These are phyloP conservation scores for Cordyceps farinosa DNA, from an alignment of 2,329 filamentous ascomycete genomes.

Conservation along the genomic window DNA sequence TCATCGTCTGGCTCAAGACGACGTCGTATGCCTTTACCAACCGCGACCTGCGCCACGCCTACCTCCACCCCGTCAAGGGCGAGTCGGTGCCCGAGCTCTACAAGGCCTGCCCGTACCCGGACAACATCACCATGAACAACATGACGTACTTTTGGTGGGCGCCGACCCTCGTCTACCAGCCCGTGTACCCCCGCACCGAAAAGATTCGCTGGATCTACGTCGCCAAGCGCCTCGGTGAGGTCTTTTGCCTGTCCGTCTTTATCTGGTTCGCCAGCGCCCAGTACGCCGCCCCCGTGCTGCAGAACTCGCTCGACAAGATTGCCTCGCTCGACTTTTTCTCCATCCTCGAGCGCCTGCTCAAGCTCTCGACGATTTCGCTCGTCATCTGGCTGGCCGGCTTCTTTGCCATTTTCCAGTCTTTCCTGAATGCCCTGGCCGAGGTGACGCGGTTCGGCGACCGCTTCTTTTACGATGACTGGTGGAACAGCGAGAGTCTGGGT, in stretches of 20 bases:
- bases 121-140: conserved; percentile 85
- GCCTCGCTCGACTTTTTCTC: conserved; percentile 73
- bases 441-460: conserved; percentile 86
- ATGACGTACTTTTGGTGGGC: conserved; percentile 97
- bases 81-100: conserved; percentile 80
- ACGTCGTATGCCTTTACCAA: conserved; percentile 97
- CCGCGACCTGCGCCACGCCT: conserved; percentile 86
- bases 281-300: conserved; percentile 85
- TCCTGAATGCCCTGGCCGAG: conserved; percentile 87
- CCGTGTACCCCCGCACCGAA: conserved; percentile 83
- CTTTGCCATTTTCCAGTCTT: conserved; percentile 92
- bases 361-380: conserved; percentile 90
- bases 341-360: conserved; percentile 86
- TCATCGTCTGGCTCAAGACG: conserved; percentile 95
- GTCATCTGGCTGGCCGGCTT: conserved; percentile 98
- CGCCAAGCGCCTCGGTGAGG: conserved; percentile 74
- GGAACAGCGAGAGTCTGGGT: conserved; percentile 85
- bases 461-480: conserved; percentile 97
- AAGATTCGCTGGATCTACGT: conserved; percentile 86
- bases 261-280: conserved; percentile 96
- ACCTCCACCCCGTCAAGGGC: conserved; percentile 68
- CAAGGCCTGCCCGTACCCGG: conserved; percentile 76
- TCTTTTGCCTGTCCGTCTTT: conserved; percentile 73
- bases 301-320: conserved; percentile 87
- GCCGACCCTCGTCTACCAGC: conserved; percentile 93